Conservation (phyloP, 1,284 basidiomycete genomes). For the Boletellus sp. region DNA sequence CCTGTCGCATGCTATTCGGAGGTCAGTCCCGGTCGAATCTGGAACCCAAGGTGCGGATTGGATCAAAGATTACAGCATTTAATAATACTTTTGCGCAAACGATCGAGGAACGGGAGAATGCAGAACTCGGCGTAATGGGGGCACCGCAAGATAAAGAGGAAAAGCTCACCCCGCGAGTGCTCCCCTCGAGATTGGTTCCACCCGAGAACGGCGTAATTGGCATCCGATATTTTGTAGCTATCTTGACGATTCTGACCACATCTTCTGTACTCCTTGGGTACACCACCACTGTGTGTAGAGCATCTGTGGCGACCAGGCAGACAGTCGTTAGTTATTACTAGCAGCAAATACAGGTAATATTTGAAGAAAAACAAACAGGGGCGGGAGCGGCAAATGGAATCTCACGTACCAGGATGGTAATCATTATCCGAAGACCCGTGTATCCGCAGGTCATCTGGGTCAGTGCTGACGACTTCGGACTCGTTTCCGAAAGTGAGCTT, state of each 20-base stretch:
- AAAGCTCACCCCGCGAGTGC: slow-evolving; percentile 56
- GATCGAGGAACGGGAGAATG: not conserved
- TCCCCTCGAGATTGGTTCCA: slow-evolving; percentile 68
- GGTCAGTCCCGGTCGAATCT: slow-evolving; percentile 7
- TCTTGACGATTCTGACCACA: slow-evolving; percentile 64
- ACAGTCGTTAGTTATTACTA: too few relatives aligned
- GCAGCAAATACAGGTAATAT: not conserved
- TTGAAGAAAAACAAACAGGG: not conserved
- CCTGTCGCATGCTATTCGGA: slow-evolving; percentile 48
- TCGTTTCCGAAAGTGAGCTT: slow-evolving; percentile 33
- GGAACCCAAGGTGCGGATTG: not conserved
- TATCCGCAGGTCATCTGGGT: slow-evolving; percentile 48
- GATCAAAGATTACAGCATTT: not conserved
- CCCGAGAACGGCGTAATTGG: slow-evolving; percentile 71
- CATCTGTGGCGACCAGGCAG: slow-evolving; percentile 30
- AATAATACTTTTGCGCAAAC: not conserved
- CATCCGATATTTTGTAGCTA: slow-evolving; percentile 63
- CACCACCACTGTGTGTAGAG: slow-evolving; percentile 49
- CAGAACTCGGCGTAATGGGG: not conserved
- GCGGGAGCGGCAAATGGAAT: not conserved
- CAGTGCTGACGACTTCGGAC: slow-evolving; percentile 44
- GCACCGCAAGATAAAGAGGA: not conserved
- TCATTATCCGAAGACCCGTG: slow-evolving; percentile 61
- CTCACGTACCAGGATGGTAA: slow-evolving; percentile 52
- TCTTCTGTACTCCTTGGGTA: slow-evolving; percentile 61